A percentile compares a stretch with the other conserved stretches of the same genome.
These are phyloP conservation scores for Metschnikowia santaceciliae DNA, from an alignment of 805 yeast genomes.

Conservation along the genomic window DNA sequence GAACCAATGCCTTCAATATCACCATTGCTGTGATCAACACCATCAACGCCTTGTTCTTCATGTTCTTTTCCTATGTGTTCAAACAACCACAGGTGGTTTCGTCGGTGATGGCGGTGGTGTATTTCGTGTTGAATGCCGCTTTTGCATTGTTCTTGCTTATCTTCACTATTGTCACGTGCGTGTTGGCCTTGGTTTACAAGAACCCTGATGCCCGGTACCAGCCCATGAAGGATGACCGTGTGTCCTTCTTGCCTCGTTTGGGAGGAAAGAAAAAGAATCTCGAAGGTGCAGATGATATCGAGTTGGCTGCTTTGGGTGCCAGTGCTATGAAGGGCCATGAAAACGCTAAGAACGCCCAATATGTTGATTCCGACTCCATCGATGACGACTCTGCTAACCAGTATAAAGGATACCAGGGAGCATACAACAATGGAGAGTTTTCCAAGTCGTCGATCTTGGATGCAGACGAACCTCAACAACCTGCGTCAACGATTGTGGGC, in stretches of 20 bases:
- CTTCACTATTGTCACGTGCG: constrained; percentile 84
- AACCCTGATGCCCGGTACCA: constrained; percentile 95
- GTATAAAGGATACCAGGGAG: constrained; percentile 9
- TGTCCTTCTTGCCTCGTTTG: constrained; percentile 80
- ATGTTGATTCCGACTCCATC: constrained; percentile 28
- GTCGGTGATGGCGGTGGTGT: constrained; percentile 86
- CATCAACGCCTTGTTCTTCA: constrained; percentile 78
- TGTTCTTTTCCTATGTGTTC: constrained; percentile 84
- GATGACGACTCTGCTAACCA: constrained; percentile 23
- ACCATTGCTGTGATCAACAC: constrained; percentile 75
- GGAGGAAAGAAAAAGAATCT: constrained; percentile 27
- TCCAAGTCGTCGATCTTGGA: constrained; percentile 14
- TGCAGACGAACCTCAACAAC: constrained; percentile 38
- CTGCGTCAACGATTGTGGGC: constrained; percentile 41
- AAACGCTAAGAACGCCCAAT: constrained; percentile 24
- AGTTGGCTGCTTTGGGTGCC: constrained; percentile 70
- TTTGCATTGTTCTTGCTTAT: constrained; percentile 78
- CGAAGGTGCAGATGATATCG: constrained; percentile 45
- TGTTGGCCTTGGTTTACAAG: constrained; percentile 76
- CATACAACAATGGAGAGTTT: constrained; percentile 12
- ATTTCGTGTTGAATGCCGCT: constrained; percentile 84
- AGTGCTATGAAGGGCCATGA: constrained; percentile 64
- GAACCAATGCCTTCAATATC: constrained; percentile 92
- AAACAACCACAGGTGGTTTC: constrained; percentile 84
- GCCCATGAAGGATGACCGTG: constrained; percentile 95